Evolutionary conservation across 306 rosid species (phyloP), one percentile per base, ranked within the genome.

Genomic region (Vicia sativa): DNA sequence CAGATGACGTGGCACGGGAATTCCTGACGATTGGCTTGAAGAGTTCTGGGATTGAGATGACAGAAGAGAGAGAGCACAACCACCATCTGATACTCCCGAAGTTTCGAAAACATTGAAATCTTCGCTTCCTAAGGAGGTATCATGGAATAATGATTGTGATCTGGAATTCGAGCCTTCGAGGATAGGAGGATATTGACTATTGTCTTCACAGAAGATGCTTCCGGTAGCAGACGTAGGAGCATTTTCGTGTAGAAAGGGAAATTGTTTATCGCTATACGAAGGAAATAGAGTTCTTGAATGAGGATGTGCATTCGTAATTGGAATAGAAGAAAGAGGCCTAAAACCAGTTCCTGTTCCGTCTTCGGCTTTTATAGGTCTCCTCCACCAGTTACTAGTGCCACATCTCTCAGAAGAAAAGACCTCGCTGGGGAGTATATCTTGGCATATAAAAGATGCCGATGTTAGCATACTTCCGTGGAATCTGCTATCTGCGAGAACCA

Each of bases 21-120:
- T 81, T 79, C 81, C 92, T 3, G 88, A 69, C 2, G 80, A 73
- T 74, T 80, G 87, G 85, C 81, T 81, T 67, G 83, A 79, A 58
- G 89, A 83, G 78, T 78, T 88, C 38, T 81, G 90, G 31, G 91
- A 78, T 49, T 84, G 96, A 64, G 96, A 78, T 88, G 97, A 88
- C 97, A 91, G 97, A 91, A 88, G 93, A 91, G 97, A 91, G 97
- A 75, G 93, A 88, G 89, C 97, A 86, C 84, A 78, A 71, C 89
- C 88, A 25, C 91, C 79, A 78, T 78, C 88, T 9, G 87, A 71
- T 37, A 85, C 70, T 54, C 89, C 82, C 11, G 87, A 80, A 55
- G 84, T 73, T 78, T 79, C 64, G 6, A 79, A 80, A 74, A 73
- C 80, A 69, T 78, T 76, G 65, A 78, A 88, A 35, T 79, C 86